A percentile compares a stretch with the other conserved stretches of the same genome.
Conservation (phyloP, 2,329 filamentous ascomycete species). For the Salinomyces thailandicus region DNA sequence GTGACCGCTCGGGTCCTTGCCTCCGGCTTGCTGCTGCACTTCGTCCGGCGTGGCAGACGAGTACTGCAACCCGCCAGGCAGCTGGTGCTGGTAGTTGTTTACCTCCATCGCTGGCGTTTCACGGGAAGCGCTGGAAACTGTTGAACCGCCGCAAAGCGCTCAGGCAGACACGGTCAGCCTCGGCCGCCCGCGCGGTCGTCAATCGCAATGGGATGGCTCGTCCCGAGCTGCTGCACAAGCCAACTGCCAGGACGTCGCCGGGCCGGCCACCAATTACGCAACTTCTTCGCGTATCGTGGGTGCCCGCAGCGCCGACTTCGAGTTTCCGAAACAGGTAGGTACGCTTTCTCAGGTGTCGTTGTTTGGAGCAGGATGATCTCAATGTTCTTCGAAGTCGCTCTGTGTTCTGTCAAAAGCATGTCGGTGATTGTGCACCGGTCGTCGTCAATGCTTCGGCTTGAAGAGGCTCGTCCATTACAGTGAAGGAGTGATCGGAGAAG, state of each 20-base stretch:
- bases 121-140: background rate
- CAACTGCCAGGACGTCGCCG: too few relatives aligned
- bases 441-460: too few relatives aligned
- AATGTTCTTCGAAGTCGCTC: conserved; percentile 7
- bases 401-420: background rate
- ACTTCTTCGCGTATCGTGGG: too few relatives aligned
- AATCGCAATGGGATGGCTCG: too few relatives aligned
- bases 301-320: too few relatives aligned
- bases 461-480: too few relatives aligned
- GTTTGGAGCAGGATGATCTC: conserved; percentile 20
- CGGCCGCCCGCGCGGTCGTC: background rate
- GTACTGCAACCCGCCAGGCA: conserved; percentile 3
- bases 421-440: background rate
- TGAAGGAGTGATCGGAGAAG: background rate
- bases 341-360: conserved; percentile 17
- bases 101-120: too few relatives aligned
- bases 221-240: too few relatives aligned
- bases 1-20: conserved; percentile 6
- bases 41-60: background rate
- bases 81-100: background rate
- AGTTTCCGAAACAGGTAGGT: background rate
- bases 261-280: too few relatives aligned
- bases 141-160: conserved; percentile 9
- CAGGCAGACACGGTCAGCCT: background rate
- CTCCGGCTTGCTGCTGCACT: background rate